Evolutionary conservation across 2,329 filamentous ascomycete species (phyloP), one percentile per base, ranked within the genome.

Genomic region (Cadophora sp.): DNA sequence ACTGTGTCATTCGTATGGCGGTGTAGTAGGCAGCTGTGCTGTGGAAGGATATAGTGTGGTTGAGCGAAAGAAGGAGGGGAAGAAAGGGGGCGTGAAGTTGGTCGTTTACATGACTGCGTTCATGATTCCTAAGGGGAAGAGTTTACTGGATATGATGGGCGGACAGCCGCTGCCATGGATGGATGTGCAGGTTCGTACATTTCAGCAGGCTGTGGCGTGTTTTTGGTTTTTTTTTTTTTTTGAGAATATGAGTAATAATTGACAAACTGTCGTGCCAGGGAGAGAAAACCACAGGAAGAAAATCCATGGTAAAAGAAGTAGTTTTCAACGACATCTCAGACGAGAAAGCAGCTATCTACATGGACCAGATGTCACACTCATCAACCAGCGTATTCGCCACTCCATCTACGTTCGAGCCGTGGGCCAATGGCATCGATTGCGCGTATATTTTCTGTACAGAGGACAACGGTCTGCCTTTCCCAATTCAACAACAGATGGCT

Each of bases 1-100:
- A 6, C 64, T 80, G 9, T 72, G 76, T 13, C 80, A 82, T 59
- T 80, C 78, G 18, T 81, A 80, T 73, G 76, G 78, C 5, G 80
- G 79, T 7, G 73, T 79, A 0, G 70, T 80, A 2, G 76, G 73
- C 2, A 64, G 61, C 20, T 62, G 62, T 45, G 68, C 72, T n/a
- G 66, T 67, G 11, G 64, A 71, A 24, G 70, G 59, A 6, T 45
- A 68, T 13, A 65, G 58, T 39, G 13, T 62, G 16, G 39, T 36
- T 1, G 27, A 61, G 45, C 55, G 66, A 14, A 39, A 30, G 33
- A 64, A 47, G 30, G 30, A 20, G 4, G 71, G 71, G 5, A 69
- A 68, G 50, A 47, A n/a, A 14, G 70, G 71, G 7, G 70, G 70
- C 13, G 62, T 73, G 6, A 66, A 66, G 18, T 64, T 66, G 62